Conservation (phyloP, 441 rosid species). For the Pelargonium fulgidum region DNA sequence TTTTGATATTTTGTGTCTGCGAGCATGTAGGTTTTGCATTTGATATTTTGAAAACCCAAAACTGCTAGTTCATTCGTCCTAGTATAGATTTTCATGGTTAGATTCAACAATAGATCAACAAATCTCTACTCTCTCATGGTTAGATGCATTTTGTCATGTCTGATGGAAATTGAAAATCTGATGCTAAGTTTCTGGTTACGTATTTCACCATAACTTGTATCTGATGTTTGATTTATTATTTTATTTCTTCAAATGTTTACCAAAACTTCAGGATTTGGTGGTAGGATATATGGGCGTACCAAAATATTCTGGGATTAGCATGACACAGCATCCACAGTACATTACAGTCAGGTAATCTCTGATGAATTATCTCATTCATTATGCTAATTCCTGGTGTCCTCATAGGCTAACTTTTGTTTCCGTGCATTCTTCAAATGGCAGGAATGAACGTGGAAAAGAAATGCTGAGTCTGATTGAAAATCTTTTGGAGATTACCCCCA, state of each 20-base stretch:
- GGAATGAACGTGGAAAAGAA: conserved; percentile 82
- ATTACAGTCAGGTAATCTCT: conserved; percentile 64
- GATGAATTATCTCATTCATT: not conserved
- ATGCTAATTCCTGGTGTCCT: not conserved
- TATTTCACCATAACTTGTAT: not conserved
- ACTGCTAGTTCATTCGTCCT: no score
- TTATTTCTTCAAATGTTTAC: not conserved
- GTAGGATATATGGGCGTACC: conserved; percentile 99
- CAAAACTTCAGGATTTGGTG: conserved; percentile 63
- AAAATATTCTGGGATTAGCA: conserved; percentile 72
- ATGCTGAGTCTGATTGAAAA: conserved; percentile 74
- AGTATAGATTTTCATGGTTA: no score
- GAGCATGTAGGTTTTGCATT: no score
- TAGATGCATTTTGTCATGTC: no score
- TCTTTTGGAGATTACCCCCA: conserved; percentile 76
- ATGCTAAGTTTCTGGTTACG: no score
- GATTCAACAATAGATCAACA: no score
- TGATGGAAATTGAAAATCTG: no score
- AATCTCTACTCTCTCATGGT: no score
- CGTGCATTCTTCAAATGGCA: conserved; percentile 25
- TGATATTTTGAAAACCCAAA: no score
- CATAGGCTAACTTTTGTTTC: conserved; percentile 1
- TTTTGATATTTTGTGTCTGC: no score
- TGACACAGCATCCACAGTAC: conserved; percentile 94
- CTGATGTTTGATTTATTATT: not conserved